Evolutionary conservation across 352 stramenopile genomes (phyloP).

Genomic region (Phytopythium helicoides): DNA sequence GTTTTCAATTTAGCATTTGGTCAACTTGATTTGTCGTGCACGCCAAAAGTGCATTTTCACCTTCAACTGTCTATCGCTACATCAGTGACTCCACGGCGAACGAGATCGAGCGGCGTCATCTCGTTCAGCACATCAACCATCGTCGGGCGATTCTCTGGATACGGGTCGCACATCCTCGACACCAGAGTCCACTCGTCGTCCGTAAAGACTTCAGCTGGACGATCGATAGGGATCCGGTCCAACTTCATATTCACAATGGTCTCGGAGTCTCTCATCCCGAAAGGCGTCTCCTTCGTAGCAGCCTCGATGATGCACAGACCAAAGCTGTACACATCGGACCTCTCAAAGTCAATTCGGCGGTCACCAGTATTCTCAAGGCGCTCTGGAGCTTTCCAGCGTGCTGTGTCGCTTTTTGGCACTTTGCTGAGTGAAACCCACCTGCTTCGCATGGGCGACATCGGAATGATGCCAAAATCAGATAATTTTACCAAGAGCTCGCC

Average conservation of each 20-base stretch:
- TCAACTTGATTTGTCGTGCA: too few species aligned
- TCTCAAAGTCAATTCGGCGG: not conserved
- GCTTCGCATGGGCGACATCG: too few species aligned
- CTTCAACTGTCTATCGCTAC: too few species aligned
- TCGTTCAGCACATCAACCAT: not conserved
- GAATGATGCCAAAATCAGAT: too few species aligned
- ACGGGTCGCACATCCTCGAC: not conserved
- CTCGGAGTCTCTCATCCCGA: constrained; percentile 4
- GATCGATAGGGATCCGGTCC: not conserved
- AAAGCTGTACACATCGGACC: constrained; percentile 24
- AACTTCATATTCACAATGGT: constrained; percentile 11
- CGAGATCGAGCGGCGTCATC: constrained; percentile 5
- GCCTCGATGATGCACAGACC: constrained; percentile 28
- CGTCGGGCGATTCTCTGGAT: not conserved
- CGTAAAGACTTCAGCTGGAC: not conserved
- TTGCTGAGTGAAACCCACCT: too few species aligned
- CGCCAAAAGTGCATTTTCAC: too few species aligned
- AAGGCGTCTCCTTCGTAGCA: constrained; percentile 9
- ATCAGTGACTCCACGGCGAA: too few species aligned
- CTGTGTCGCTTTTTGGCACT: too few species aligned
- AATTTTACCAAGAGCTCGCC: too few species aligned
- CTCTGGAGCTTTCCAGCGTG: too few species aligned
- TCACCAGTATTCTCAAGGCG: too few species aligned
- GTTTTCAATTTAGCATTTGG: too few species aligned
- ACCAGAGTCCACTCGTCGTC: not conserved